Evolutionary conservation across 176 grass and related monocot species (phyloP).

Genomic region (Carex pumila): DNA sequence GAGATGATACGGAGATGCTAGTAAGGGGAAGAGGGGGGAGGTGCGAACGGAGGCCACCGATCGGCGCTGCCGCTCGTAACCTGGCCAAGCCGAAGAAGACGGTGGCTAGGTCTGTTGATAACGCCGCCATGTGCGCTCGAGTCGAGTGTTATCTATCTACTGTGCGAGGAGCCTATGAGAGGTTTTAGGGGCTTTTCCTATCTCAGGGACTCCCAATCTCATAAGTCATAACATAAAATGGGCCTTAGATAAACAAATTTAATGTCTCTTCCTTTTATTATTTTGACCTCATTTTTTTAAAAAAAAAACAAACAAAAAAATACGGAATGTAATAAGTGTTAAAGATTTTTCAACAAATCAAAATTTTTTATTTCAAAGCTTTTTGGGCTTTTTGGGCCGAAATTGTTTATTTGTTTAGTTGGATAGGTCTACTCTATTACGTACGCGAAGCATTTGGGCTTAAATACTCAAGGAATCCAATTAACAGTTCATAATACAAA

Average conservation of each 20-base stretch:
- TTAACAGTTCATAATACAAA: too few relatives aligned
- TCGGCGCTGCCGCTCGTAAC: conserved; percentile 25
- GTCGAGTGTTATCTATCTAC: not conserved
- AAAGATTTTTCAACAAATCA: too few relatives aligned
- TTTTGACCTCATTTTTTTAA: too few relatives aligned
- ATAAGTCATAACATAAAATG: not conserved
- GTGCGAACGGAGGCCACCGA: conserved; percentile 28
- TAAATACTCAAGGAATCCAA: too few relatives aligned
- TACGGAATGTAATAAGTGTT: too few relatives aligned
- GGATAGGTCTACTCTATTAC: too few relatives aligned
- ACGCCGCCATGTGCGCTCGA: conserved; percentile 35
- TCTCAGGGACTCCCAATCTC: not conserved
- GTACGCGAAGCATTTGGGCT: too few relatives aligned
- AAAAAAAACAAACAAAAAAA: too few relatives aligned
- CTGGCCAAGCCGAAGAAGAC: conserved; percentile 30
- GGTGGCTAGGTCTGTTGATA: conserved; percentile 34
- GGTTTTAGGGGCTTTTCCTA: conserved; percentile 6
- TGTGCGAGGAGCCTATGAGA: not conserved
- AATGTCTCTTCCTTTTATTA: not conserved
- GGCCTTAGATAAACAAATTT: too few relatives aligned
- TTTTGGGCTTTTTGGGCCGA: too few relatives aligned
- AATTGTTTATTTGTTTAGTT: too few relatives aligned
- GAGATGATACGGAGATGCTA: not conserved
- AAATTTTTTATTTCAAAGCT: too few relatives aligned
- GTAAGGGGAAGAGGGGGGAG: conserved; percentile 10